Evolutionary conservation across 495 filamentous ascomycete species (phyloP).

Genomic region (Neurospora pannonica): DNA sequence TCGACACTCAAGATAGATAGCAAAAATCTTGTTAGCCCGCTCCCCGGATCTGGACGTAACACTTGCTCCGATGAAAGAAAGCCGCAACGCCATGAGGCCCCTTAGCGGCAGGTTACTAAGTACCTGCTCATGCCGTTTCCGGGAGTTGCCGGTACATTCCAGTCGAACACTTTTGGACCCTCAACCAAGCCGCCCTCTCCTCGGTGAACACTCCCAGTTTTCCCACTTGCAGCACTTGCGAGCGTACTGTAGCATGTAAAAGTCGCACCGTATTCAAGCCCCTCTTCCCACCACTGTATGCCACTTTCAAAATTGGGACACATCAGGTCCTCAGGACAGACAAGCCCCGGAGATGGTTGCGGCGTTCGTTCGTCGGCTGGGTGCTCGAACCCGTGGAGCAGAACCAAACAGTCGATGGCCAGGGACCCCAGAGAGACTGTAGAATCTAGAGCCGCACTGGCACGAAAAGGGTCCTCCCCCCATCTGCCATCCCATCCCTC

Average conservation of each 20-base stretch:
- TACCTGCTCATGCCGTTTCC: conserved; percentile 1
- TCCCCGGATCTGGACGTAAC: neutral
- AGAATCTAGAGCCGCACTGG: neutral
- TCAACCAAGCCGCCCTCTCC: neutral
- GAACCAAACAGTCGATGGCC: neutral
- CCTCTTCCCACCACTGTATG: neutral
- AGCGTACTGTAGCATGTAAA: neutral
- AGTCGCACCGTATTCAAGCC: neutral
- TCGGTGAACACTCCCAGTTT: neutral
- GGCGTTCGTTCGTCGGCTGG: neutral
- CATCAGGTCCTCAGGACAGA: neutral
- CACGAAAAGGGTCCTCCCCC: neutral
- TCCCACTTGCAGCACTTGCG: neutral
- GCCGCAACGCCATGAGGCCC: neutral
- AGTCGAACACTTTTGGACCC: neutral
- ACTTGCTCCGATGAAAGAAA: neutral
- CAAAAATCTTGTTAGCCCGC: neutral
- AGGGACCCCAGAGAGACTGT: neutral
- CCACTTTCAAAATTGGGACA: neutral
- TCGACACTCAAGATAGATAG: neutral
- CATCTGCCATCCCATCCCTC: neutral
- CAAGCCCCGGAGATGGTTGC: neutral
- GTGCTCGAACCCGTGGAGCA: neutral
- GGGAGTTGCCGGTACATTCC: conserved; percentile 4
- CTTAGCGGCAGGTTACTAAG: neutral